These are phyloP conservation scores for Trichothecium sympodiale DNA, from an alignment of 2,329 filamentous ascomycete species.

Conservation along the genomic window DNA sequence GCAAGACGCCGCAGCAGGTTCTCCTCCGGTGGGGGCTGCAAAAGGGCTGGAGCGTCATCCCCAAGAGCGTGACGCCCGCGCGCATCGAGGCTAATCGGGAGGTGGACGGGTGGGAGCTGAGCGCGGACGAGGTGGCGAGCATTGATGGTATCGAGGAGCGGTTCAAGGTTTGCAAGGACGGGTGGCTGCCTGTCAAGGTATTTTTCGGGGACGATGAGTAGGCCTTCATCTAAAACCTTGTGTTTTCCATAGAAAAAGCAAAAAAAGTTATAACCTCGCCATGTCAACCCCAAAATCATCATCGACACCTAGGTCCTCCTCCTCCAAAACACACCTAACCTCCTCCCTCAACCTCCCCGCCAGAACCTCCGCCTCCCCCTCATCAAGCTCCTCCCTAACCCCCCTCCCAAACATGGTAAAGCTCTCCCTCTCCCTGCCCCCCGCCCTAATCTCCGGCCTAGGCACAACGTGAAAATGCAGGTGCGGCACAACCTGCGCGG, in stretches of 20 bases:
- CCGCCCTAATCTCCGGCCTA: slow-evolving; percentile 54
- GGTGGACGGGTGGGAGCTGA: slow-evolving; percentile 62
- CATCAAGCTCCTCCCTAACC: slow-evolving; percentile 61
- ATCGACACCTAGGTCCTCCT: slow-evolving; percentile 17
- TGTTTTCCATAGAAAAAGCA: background rate
- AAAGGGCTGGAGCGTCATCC: slow-evolving; percentile 72
- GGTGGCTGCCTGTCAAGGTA: slow-evolving; percentile 64
- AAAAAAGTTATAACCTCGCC: slow-evolving; percentile 23
- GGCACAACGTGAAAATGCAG: slow-evolving; percentile 94
- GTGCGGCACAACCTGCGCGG: slow-evolving; percentile 86
- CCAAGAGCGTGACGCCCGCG: slow-evolving; percentile 57
- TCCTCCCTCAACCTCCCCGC: slow-evolving; percentile 42
- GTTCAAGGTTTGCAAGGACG: slow-evolving; percentile 73
- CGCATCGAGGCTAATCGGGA: slow-evolving; percentile 61
- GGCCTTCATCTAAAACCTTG: too few relatives aligned
- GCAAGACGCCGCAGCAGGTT: slow-evolving; percentile 63
- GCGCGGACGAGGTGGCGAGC: slow-evolving; percentile 58
- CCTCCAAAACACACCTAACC: slow-evolving; percentile 34
- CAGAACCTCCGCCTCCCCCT: slow-evolving; percentile 55
- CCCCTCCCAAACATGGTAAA: slow-evolving; percentile 80
- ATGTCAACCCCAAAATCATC: slow-evolving; percentile 11
- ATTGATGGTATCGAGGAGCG: slow-evolving; percentile 59
- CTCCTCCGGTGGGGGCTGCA: slow-evolving; percentile 71
- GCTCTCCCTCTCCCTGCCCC: slow-evolving; percentile 43
- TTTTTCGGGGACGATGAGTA: slow-evolving; percentile 80